Evolutionary conservation across 441 rosid genomes (phyloP).

Genomic region (Aleurites moluccanus): DNA sequence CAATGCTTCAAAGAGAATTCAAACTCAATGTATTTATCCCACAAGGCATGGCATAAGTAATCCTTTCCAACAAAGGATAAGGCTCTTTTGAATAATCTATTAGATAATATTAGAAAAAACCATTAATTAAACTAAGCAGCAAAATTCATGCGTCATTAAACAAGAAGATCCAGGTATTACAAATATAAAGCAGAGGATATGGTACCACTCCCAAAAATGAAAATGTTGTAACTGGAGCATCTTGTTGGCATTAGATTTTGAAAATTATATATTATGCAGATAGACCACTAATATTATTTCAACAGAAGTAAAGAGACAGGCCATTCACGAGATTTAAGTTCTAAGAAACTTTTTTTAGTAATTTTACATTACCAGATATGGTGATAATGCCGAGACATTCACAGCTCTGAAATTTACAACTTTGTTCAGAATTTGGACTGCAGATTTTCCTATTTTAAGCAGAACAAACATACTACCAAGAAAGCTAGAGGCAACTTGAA

Average conservation of each 20-base stretch:
- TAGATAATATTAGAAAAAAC: constrained; percentile 19
- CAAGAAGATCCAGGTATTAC: constrained; percentile 3
- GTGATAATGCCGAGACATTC: no score
- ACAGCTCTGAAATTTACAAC: no score
- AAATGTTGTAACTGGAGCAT: not conserved
- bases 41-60: constrained; percentile 59
- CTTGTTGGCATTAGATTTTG: not conserved
- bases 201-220: not conserved
- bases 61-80: constrained; percentile 85
- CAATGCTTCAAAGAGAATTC: constrained; percentile 63
- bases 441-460: no score
- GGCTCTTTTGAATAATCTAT: constrained; percentile 76
- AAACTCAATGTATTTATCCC: constrained; percentile 83
- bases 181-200: not conserved
- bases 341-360: no score
- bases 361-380: no score
- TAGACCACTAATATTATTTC: not conserved
- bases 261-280: not conserved
- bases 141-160: not conserved
- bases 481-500: not conserved
- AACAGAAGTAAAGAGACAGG: not conserved
- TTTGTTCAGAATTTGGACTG: no score
- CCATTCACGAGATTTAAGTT: no score
- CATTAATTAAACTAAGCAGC: not conserved
- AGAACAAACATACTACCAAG: no score